Base-by-base conservation (phyloP, 2,329 filamentous ascomycete species). In the Helicocarpus griseus region DNA sequence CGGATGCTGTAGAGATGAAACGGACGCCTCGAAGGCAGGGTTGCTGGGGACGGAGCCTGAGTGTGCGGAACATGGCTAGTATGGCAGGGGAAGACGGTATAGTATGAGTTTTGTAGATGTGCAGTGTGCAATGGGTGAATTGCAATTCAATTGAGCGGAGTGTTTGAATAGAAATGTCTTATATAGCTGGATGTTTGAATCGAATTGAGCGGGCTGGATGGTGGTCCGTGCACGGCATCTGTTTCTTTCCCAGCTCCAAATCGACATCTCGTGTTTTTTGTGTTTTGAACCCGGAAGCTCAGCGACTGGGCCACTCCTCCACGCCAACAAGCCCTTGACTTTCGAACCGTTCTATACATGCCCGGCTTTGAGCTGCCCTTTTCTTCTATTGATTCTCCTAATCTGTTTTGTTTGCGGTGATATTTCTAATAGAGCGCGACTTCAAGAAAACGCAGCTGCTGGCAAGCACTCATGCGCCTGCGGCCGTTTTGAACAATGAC, bases 1-100 rank as follows among this genome's bases (percentile, higher is more conserved):
- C 55, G 21, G 66, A 61, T 19, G 61, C 58, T 19, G 69, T 70
- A 22, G 71, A 72, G 53, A 66, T 70, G 64, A 65, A 71, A 57
- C 71, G 66, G 33, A 50, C 11, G n/a, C 29, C 33, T 35, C 51
- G 56, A 9, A 56, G 46, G 19, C 48, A 50, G 6, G n/a, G n/a
- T n/a, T 31, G 49, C 17, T 62, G 63, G 21, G 63, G 41, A 29
- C 62, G 57, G 43, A 65, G 55, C 54, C 66, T 60, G 49, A 64
- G n/a, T 43, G 57, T 49, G 26, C 57, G 60, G 48, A 70, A 62
- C 69, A 72, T 71, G 31, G 31, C 5, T 4, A 14, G 9, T 9
- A 14, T 36, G 31, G 14, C n/a, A 17, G 31, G 17, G 19, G 28
- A 41, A 13, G 19, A n/a, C 38, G 5, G 38, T 40, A 40, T 21